A percentile compares a stretch with the other conserved stretches of the same genome.
These are phyloP conservation scores for Camelina laxa DNA, from an alignment of 345 rosid species.

Conservation along the genomic window DNA sequence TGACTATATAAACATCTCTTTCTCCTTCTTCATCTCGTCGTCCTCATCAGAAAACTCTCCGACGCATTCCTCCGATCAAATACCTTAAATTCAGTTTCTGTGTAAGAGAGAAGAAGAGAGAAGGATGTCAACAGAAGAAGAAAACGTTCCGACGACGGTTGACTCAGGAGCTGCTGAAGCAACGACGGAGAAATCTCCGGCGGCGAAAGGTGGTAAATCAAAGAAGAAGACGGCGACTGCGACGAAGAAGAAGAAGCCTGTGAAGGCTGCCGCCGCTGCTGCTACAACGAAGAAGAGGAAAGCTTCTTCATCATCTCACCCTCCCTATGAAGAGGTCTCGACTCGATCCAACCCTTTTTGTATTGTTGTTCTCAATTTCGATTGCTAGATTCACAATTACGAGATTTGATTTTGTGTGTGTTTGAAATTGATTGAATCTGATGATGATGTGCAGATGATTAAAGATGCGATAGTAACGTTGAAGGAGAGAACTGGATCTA, in stretches of 20 bases:
- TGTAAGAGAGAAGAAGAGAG: not conserved
- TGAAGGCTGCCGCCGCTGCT: not conserved
- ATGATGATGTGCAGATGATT: constrained; percentile 62
- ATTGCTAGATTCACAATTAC: not conserved
- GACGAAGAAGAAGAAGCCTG: constrained; percentile 46
- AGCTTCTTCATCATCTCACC: constrained; percentile 54
- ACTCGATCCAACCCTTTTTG: not conserved
- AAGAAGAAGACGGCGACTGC: constrained; percentile 55
- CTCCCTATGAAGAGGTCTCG: constrained; percentile 73
- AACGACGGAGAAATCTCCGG: constrained; percentile 32
- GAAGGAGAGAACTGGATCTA: constrained; percentile 89
- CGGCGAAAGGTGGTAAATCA: constrained; percentile 47
- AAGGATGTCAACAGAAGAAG: constrained; percentile 41
- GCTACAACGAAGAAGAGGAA: constrained; percentile 56
- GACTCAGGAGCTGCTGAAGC: constrained; percentile 50
- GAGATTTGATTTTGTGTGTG: not conserved
- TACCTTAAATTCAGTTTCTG: not conserved
- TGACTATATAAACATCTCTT: constrained; percentile 60
- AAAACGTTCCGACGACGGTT: constrained; percentile 42
- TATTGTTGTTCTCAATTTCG: not conserved
- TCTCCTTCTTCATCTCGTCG: constrained; percentile 27
- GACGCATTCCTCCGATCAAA: constrained; percentile 1
- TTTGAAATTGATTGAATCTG: not conserved
- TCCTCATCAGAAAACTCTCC: constrained; percentile 37
- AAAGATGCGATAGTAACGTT: constrained; percentile 67